Conservation (phyloP, 176 grass and related monocot species). For the Elymus sibiricus region DNA sequence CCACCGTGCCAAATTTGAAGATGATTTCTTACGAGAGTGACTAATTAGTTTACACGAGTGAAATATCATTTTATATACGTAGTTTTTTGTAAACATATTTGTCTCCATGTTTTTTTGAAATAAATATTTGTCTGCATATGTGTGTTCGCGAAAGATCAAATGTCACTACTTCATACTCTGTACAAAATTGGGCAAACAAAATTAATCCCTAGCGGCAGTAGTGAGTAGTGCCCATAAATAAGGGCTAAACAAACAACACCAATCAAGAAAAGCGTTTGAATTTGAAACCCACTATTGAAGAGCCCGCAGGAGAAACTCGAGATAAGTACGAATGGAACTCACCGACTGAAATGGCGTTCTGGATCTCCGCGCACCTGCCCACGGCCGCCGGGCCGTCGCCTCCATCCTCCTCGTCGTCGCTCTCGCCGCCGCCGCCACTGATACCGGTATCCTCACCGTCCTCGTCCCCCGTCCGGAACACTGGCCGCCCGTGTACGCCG, state of each 20-base stretch:
- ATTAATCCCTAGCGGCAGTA: too few relatives aligned
- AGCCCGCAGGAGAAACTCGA: neutral
- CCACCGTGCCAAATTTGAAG: neutral
- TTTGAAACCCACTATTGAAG: neutral
- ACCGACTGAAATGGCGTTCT: slow-evolving; percentile 73
- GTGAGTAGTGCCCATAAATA: too few relatives aligned
- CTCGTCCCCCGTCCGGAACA: slow-evolving; percentile 10
- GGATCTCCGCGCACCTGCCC: slow-evolving; percentile 70
- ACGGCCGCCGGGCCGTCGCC: slow-evolving; percentile 31
- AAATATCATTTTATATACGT: neutral
- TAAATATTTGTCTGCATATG: neutral
- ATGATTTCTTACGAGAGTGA: neutral
- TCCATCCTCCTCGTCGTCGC: slow-evolving; percentile 23
- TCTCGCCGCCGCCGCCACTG: slow-evolving; percentile 22
- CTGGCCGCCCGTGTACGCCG: neutral
- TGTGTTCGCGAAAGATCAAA: neutral
- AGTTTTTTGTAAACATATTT: neutral
- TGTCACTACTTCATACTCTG: neutral
- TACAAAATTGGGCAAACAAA: neutral
- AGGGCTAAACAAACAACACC: neutral
- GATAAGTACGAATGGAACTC: neutral
- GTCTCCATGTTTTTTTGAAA: too few relatives aligned
- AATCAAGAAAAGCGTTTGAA: neutral
- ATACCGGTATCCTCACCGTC: neutral
- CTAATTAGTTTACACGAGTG: neutral